A percentile compares a stretch with the other conserved stretches of the same genome.
Evolutionary conservation across 2,329 filamentous ascomycete species (phyloP).

Genomic region (Clonostachys byssicola): DNA sequence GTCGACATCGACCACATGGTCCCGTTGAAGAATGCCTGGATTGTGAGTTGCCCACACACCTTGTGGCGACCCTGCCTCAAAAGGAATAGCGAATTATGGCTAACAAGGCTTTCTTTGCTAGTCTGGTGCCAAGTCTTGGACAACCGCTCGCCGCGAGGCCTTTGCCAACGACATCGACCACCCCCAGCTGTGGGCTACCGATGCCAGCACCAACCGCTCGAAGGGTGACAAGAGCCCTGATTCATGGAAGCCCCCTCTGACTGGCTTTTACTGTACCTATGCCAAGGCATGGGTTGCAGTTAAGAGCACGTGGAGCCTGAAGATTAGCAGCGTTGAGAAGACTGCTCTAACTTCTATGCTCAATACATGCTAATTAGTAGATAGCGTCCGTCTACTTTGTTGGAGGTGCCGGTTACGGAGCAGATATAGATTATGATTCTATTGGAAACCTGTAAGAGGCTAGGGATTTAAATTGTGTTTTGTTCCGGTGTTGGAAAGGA

Average conservation of each 20-base stretch:
- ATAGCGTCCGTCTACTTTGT: no score
- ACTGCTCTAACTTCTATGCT: no score
- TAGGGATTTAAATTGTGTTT: no score
- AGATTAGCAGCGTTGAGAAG: conserved; percentile 62
- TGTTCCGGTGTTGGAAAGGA: no score
- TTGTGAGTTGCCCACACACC: conserved; percentile 26
- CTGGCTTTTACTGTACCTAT: conserved; percentile 73
- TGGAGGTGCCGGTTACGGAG: no score
- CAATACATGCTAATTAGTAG: no score
- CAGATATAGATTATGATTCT: no score
- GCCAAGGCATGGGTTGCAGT: conserved; percentile 73
- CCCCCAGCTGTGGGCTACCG: conserved; percentile 77
- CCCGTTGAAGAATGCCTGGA: no score
- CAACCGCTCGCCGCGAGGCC: conserved; percentile 57
- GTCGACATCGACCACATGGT: no score
- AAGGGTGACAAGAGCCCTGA: conserved; percentile 74
- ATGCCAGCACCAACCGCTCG: conserved; percentile 67
- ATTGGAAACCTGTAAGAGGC: no score
- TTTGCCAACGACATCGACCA: conserved; percentile 76
- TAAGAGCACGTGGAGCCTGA: conserved; percentile 67
- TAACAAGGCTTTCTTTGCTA: conserved; percentile 14
- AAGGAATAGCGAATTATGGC: no score
- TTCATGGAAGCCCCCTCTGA: conserved; percentile 67
- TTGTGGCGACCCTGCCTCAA: no score
- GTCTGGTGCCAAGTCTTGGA: conserved; percentile 71